A percentile compares a stretch with the other conserved stretches of the same genome.
Conservation (phyloP, 2,329 filamentous ascomycete species). For the Fusarium falciforme region DNA sequence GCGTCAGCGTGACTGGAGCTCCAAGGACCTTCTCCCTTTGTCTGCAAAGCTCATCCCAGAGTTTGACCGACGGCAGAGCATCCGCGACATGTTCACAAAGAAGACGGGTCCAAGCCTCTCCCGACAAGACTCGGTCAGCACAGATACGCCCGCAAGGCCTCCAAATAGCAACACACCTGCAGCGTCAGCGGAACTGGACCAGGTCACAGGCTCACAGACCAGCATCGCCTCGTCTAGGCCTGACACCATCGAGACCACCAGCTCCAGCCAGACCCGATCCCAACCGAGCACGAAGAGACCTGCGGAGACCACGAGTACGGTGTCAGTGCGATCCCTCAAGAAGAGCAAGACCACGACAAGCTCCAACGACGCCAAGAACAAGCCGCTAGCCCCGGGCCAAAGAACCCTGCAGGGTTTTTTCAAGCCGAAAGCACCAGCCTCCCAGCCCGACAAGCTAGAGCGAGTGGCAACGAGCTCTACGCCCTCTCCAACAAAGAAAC, state of each 20-base stretch:
- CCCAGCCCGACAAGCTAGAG: conserved; percentile 13
- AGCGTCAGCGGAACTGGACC: not conserved
- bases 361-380: conserved; percentile 47
- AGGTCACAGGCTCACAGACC: not conserved
- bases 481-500: conserved; percentile 27
- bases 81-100: conserved; percentile 89
- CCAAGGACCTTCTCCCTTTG: conserved; percentile 75
- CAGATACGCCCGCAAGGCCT: not conserved
- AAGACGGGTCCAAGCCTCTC: conserved; percentile 23
- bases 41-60: conserved; percentile 89
- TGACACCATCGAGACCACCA: not conserved
- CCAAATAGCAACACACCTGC: not conserved
- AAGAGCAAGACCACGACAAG: conserved; percentile 40
- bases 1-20: conserved; percentile 73
- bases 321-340: conserved; percentile 33
- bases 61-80: conserved; percentile 85
- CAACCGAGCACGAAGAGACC: conserved; percentile 30
- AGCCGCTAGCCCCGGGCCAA: conserved; percentile 51
- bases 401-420: conserved; percentile 83
- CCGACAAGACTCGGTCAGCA: conserved; percentile 9
- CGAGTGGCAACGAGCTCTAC: conserved; percentile 12
- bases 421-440: conserved; percentile 58
- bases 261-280: not conserved
- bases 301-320: conserved; percentile 14
- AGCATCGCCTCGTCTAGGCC: not conserved